A percentile compares a stretch with the other conserved stretches of the same genome.
These are phyloP conservation scores for Fraxinus xanthoxyloides DNA, from an alignment of 305 asterid genomes.

Conservation along the genomic window DNA sequence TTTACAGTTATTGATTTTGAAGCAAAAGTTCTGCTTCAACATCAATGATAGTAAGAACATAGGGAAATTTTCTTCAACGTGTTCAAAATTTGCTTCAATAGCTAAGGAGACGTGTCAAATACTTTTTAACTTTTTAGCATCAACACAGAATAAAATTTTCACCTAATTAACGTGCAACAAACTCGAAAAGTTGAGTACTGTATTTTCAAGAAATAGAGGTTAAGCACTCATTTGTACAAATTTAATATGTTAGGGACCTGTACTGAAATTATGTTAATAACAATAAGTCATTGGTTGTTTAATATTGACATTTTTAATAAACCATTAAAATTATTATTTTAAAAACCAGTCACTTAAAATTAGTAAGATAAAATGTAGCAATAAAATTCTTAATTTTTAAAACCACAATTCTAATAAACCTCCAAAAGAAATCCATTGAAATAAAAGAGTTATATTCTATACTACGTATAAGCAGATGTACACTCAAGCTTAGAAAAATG, in stretches of 20 bases:
- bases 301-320: background rate
- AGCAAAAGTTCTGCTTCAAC: background rate
- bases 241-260: background rate
- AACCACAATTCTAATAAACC: background rate
- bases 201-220: background rate
- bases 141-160: background rate
- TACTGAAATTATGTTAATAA: background rate
- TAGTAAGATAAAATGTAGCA: background rate
- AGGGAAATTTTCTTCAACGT: too few species aligned
- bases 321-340: background rate
- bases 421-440: background rate
- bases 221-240: background rate
- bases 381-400: background rate
- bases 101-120: background rate
- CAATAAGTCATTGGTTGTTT: background rate
- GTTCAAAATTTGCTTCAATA: too few species aligned
- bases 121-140: background rate
- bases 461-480: background rate
- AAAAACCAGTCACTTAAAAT: background rate
- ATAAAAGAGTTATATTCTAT: background rate
- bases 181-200: background rate
- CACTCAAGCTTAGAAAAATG: conserved; percentile 17
- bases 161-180: background rate
- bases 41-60: background rate
- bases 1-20: background rate